Evolutionary conservation across 2,329 filamentous ascomycete species (phyloP), one percentile per base, ranked within the genome.

Genomic region (Penicillium sp.): DNA sequence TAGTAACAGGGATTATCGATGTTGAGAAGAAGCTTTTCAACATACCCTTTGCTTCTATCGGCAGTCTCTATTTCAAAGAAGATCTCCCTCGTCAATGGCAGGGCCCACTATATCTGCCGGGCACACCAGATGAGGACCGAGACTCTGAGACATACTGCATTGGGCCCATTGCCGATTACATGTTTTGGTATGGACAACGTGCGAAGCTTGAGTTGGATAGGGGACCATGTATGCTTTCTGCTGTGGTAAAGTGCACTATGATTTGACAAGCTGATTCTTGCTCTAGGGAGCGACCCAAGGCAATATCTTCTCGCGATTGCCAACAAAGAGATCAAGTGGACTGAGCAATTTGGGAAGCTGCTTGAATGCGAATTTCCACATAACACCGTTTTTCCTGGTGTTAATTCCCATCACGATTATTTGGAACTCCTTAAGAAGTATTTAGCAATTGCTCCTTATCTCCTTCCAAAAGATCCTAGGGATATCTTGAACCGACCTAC

Each of bases 101-200:
- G 34, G 35, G 36, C 7, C 20, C 6, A 23, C 26, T 56, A 11
- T 55, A 56, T 45, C 12, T 15, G 12, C 10, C 23, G 5, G 34
- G 32, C 9, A 39, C 33, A 15, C 41, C 35, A 7, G 39, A 46
- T 12, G 27, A 39, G 7, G 39, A 47, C 13, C 16, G 20, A 29
- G 45, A 53, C 35, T 43, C 36, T 6, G 39, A 46, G 14, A 41
- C 29, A 9, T 54, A 42, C 30, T 52, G 45, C 31, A 52, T 54
- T 16, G 47, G 50, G n/a, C 50, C 47, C 6, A 44, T 35, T 11
- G 41, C 46, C 1, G 54, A 57, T 41, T 55, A 56, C 29, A 56
- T 54, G 54, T 56, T 58, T 38, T 57, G 50, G 51, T 48, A 51
- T 43, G 50, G 50, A 2, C 32, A 50, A 36, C 44, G 45, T 27